These are phyloP conservation scores for Gigaspora rosea DNA, from an alignment of 192 early-diverging fungal genomes.

Conservation along the genomic window DNA sequence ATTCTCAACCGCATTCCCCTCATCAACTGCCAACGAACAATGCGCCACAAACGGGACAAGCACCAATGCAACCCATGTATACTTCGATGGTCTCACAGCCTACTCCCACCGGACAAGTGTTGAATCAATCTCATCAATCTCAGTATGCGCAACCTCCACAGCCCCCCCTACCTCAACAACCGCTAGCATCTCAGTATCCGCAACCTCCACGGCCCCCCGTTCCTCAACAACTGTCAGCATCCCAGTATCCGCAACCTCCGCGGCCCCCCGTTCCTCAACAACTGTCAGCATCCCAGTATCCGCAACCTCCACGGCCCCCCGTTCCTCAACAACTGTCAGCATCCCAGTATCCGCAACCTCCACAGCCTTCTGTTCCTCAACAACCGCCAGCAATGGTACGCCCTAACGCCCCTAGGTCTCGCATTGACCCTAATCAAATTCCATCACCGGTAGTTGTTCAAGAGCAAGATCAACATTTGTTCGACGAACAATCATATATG, in stretches of 20 bases:
- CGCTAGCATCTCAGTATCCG: slow-evolving; percentile 29
- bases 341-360: slow-evolving; percentile 35
- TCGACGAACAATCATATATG: slow-evolving; percentile 67
- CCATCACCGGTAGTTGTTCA: slow-evolving; percentile 88
- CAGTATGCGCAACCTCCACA: too few relatives aligned
- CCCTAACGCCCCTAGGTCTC: slow-evolving; percentile 49
- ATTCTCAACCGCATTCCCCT: too few relatives aligned
- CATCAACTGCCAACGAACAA: background rate
- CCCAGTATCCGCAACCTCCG: slow-evolving; percentile 38
- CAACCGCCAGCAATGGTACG: slow-evolving; percentile 39
- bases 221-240: too few relatives aligned
- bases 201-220: slow-evolving; percentile 21
- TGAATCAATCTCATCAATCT: slow-evolving; percentile 33
- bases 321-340: slow-evolving; percentile 27
- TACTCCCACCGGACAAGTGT: slow-evolving; percentile 31
- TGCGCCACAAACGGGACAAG: slow-evolving; percentile 6
- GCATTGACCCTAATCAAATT: slow-evolving; percentile 94
- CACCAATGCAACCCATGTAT: background rate
- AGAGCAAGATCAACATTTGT: slow-evolving; percentile 73
- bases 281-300: slow-evolving; percentile 11
- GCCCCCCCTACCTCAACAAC: too few relatives aligned
- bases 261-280: slow-evolving; percentile 33
- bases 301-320: slow-evolving; percentile 34
- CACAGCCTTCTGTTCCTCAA: slow-evolving; percentile 37
- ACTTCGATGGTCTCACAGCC: slow-evolving; percentile 38